Evolutionary conservation across 225 moss, liverwort and hornwort species (phyloP), one percentile per base, ranked within the genome.

Genomic region (Bryoerythrophyllum caledonicum): DNA sequence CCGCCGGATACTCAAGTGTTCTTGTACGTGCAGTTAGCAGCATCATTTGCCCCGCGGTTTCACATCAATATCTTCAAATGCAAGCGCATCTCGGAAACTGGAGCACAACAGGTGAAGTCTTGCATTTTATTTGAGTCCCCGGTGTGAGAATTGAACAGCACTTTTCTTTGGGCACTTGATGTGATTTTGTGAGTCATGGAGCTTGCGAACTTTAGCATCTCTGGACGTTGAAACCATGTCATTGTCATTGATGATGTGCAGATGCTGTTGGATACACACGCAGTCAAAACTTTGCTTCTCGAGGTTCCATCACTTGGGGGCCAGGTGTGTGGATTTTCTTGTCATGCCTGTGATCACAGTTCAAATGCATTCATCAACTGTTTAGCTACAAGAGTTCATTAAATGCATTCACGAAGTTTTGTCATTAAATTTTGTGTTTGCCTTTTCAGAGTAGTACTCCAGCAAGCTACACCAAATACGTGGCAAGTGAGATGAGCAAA

Each of bases 211-310:
- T 26, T 37, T 63, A 21, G 10, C 52, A 62, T 54, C 14, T 40
- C 16, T 54, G 52, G 62, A 68, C 51, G 4, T 44, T 32, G 10
- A 20, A 44, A 51, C 15, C 35, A 14, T 71, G 10, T 43, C 41
- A 19, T 52, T 5, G 16, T 63, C 41, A 2, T 17, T 63, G 63
- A 59, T 62, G 19, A 43, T 65, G 48, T 76, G 78, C 89, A 93
- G 94, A 94, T 94, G 94, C 82, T 94, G 12, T 74, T 94, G 61
- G 94, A 94, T 63, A 91, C 94, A 63, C 94, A 94, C 82, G 91
- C 91, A 27, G 85, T 94, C 63, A 94, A 94, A 75, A 91, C 94
- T 20, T 82, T 94, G 73, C 67, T 94, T 56, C 80, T 94, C 66
- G 94, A 94, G 83, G 84, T 94, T 57, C 94, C 90, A 41, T 83